These are phyloP conservation scores for Carpinus viminea DNA, from an alignment of 306 rosid species.

Conservation along the genomic window DNA sequence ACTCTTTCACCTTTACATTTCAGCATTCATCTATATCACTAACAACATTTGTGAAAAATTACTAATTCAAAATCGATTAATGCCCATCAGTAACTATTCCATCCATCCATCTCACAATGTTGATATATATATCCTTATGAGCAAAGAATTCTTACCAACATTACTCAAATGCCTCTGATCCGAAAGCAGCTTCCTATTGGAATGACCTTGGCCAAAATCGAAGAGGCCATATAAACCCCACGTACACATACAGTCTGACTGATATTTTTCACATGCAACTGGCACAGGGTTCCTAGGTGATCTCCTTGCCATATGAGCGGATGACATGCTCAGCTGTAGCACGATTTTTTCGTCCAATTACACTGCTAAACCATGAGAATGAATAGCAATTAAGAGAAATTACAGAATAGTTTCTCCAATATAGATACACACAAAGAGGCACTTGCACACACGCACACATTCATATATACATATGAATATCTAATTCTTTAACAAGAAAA, in stretches of 20 bases:
- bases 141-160: conserved; percentile 35
- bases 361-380: conserved; percentile 4
- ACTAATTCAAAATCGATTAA: neutral
- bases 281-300: conserved; percentile 47
- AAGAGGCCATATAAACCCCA: conserved; percentile 59
- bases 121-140: neutral
- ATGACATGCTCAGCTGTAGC: conserved; percentile 18
- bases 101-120: neutral
- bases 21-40: neutral
- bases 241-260: conserved; percentile 52
- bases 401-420: neutral
- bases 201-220: conserved; percentile 43
- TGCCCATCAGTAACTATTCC: neutral
- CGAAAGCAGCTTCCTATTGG: conserved; percentile 45
- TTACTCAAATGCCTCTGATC: conserved; percentile 29
- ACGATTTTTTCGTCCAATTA: conserved; percentile 4
- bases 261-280: conserved; percentile 42
- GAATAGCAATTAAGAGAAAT: neutral
- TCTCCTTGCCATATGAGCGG: conserved; percentile 53
- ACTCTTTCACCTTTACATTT: neutral
- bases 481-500: neutral
- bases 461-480: neutral
- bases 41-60: neutral
- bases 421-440: neutral
- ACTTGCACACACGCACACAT: neutral